Conservation (phyloP, 805 yeast genomes). For the Candida sakaeoensis region DNA sequence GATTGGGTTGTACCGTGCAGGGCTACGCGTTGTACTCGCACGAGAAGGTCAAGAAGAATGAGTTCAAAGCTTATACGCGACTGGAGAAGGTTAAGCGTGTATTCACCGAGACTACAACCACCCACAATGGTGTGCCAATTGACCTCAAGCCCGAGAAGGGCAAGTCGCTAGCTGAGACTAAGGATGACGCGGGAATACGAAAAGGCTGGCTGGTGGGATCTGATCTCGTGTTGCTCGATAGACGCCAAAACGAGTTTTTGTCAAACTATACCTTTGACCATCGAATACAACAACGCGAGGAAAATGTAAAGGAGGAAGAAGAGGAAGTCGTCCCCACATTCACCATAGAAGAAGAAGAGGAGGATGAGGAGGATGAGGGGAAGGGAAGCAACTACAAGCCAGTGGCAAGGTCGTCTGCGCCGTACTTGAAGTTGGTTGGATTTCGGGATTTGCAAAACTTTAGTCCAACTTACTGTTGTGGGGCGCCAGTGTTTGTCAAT, state of each 20-base stretch:
- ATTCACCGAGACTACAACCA: constrained; percentile 38
- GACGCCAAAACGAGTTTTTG: constrained; percentile 25
- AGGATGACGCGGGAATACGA: constrained; percentile 33
- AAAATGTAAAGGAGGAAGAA: constrained; percentile 14
- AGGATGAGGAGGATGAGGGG: too few species aligned
- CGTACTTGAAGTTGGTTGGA: constrained; percentile 64
- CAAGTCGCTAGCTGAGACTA: constrained; percentile 28
- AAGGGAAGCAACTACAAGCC: too few species aligned
- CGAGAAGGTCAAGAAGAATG: constrained; percentile 42
- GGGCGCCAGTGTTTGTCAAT: constrained; percentile 59
- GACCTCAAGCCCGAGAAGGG: constrained; percentile 27
- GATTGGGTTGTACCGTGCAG: constrained; percentile 57
- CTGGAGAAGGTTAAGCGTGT: constrained; percentile 42
- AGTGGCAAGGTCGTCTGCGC: constrained; percentile 26
- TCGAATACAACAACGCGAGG: constrained; percentile 11
- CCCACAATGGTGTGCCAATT: constrained; percentile 46
- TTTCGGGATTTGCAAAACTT: constrained; percentile 49
- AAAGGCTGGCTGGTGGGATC: constrained; percentile 24
- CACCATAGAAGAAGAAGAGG: too few species aligned
- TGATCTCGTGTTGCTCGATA: constrained; percentile 22
- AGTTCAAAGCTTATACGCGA: constrained; percentile 13
- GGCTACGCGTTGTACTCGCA: constrained; percentile 66
- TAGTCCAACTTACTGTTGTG: constrained; percentile 48
- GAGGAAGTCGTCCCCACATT: too few species aligned
- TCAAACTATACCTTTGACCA: constrained; percentile 32